Base-by-base conservation (phyloP, 306 rosid genomes). In the Cicer pinnatifidum region DNA sequence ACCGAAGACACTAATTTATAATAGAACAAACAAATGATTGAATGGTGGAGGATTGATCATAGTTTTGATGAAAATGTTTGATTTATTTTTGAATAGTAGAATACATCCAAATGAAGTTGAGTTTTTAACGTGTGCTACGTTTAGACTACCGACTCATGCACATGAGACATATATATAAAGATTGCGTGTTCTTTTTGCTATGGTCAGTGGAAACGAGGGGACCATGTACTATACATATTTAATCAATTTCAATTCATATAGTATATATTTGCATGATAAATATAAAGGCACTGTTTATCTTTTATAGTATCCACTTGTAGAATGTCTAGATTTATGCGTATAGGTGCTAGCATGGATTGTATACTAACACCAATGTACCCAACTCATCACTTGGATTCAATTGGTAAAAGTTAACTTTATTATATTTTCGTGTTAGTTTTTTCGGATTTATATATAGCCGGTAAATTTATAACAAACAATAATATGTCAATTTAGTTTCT, bases 121-220 rank as follows among this genome's bases (percentile, higher is more conserved):
- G 12, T 35, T 40, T 20, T 9, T 28, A 7, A 76, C 33, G 75
- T 47, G 75, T 57, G 56, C 39, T 66, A 8, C 15, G 43, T 66
- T 6, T 33, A 52, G 51, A 3, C 5, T 13, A 17, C 69, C 38
- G 67, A 40, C 51, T 73, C 80, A 40, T 80, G 71, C 71, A 74
- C 37, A 37, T 65, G 65, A 59, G 1, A 54, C 33, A 39, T 59
- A 50, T 59, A 50, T 2, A 9, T 11, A 41, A 8, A 9, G 47
- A 68, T 75, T 80, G 68, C 80, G 80, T 80, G 72, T 9, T 1
- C 37, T 12, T 15, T 28, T 80, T 75, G 73, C 9, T 16, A 16
- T 61, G 45, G 3, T 74, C 40, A 40, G 77, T 80, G 80, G 77
- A 20, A 1, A n/a, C 8, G 79, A 73, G 75, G 79, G 83, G 79